Base-by-base conservation (phyloP, 2,329 filamentous ascomycete species). In the Aspergillus texensis region DNA sequence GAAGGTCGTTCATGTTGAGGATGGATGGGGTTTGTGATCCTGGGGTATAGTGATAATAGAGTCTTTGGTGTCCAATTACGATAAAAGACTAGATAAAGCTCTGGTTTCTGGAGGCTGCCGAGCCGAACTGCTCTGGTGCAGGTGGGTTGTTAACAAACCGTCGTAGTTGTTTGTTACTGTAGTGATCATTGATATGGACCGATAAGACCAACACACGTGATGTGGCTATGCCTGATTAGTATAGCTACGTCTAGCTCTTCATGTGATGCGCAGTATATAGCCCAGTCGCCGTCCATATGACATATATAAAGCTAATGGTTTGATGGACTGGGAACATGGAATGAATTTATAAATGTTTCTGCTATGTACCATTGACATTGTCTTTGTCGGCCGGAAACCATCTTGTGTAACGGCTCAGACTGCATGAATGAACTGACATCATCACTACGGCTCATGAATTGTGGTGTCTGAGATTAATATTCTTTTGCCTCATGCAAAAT, bases 1-100 rank as follows among this genome's bases (percentile, higher is more conserved):
- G 83, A 62, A 94, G 87, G 72, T 91, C 87, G 71, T 85, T 77
- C 79, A 80, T 80, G 11, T 39, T 63, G 36, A 41, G 36, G 30
- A 24, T 10, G 19, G 56, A 21, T 50, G 30, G 46, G 53, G 39
- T 19, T 14, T 6, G 28, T 28, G 1, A 32, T 6, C 6, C n/a
- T 19, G 19, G 6, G 11, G 28, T 30, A 41, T 36, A 24, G n/a
- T 9, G 36, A 16, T 8, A 45, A n/a, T 21, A 16, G 3, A 12
- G 26, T 12, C n/a, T 59, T 19, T 28, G 41, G 12, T 16, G 6
- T 36, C 26, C 50, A 8, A 14, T 10, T 24, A 10, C 11, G 19
- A 26, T 46, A 10, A 34, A 10, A 19, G 10, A 10, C 39, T 26
- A 39, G n/a, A 55, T 14, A 24, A 10, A 8, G 12, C n/a, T 26